phyloP scores from a whole-genome alignment of 75 land plant genomes.

The Selaginella tamariscina region DNA sequence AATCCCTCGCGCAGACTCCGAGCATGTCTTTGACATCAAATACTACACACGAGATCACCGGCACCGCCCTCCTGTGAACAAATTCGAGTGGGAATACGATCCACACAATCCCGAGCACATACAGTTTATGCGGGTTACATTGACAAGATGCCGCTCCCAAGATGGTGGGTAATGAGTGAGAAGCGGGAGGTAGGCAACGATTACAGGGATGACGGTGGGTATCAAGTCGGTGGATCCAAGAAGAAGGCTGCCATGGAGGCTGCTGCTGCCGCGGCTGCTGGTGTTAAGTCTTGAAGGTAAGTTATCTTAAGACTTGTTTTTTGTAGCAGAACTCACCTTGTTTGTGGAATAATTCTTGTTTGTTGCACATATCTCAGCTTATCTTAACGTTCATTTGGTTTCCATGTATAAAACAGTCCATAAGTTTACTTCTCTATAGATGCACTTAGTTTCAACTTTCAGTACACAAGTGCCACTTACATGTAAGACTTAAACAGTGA shows the following conservation, averaged over 20 bases:
- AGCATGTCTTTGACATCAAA: conserved; percentile 81
- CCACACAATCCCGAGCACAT: background rate
- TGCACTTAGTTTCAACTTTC: too few species aligned
- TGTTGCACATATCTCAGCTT: too few species aligned
- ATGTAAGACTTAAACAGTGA: too few species aligned
- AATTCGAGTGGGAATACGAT: background rate
- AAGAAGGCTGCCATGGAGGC: background rate
- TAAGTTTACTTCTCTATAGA: too few species aligned
- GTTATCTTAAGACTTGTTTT: background rate
- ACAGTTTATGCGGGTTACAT: background rate
- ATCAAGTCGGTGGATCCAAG: background rate
- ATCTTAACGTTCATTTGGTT: too few species aligned
- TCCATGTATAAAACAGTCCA: too few species aligned
- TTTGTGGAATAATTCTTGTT: background rate
- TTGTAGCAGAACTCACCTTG: background rate
- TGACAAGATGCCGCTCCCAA: background rate
- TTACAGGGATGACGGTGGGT: background rate
- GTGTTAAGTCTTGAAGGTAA: background rate
- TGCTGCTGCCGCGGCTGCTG: background rate
- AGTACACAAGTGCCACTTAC: too few species aligned
- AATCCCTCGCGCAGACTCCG: conserved; percentile 64
- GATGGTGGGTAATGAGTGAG: background rate
- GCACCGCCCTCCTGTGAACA: conserved; percentile 21
- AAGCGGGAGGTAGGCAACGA: background rate
- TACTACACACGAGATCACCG: conserved; percentile 71